Base-by-base conservation (phyloP, 352 stramenopile species). In the Globisporangium camurandrum region DNA sequence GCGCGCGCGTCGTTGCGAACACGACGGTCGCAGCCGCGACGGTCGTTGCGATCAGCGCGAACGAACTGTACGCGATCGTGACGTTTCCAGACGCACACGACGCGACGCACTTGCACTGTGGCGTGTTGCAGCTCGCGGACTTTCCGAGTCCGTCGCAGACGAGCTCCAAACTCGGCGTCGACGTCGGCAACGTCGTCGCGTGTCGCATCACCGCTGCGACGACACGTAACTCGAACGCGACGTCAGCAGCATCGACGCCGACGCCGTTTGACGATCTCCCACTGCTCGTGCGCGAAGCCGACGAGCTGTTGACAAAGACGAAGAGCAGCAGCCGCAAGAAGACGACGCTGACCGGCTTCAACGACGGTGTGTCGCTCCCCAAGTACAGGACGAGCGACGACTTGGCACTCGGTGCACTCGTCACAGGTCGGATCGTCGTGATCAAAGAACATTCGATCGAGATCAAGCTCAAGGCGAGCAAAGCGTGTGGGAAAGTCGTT, bases 371-470 rank as follows among this genome's bases (percentile, higher is more conserved):
- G 16, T 36, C 44, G 10, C 33, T 91, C 61, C 82, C 84, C 10
- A 92, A 92, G 58, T 95, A 95, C 56, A 31, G 51, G 3, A n/a
- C n/a, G n/a, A 57, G 57, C 43, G 61, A 73, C 3, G 79, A 90
- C 42, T 47, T 95, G 3, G 56, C 60, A 30, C 59, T 91, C 14
- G 82, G 84, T 14, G 79, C 78, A 57, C 66, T 67, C 14, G 56
- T 95, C 51, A 88, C 71, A 1, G 84, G 82, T 33, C 61, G 76
- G 20, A 80, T 95, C 54, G 51, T 67, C 17, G 64, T 66, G 19
- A 90, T 95, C 68, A 88, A 88, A 49, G 82, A 95, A 54, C 65
- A 73, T 57, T 64, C 66, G 44, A 88, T 95, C 66, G 80, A 95
- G 54, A 73, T 95, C 54, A 87, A 86, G 47, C 55, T 95, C 28